A percentile compares a stretch with the other conserved stretches of the same genome.
These are phyloP conservation scores for Cavenderia fasciculata DNA, from an alignment of 78 protist genomes.

Conservation along the genomic window DNA sequence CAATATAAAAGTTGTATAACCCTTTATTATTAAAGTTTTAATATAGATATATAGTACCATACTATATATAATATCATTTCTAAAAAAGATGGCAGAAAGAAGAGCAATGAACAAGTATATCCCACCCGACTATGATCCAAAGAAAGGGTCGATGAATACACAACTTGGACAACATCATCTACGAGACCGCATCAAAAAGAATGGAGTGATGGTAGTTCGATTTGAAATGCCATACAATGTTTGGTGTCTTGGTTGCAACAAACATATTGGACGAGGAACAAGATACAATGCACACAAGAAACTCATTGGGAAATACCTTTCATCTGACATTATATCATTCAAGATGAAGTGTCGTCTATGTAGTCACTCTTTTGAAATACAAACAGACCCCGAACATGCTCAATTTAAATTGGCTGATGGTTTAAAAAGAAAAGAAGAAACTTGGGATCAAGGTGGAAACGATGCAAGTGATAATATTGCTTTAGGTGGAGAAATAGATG, in stretches of 20 bases:
- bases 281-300: slow-evolving; percentile 95
- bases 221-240: slow-evolving; percentile 94
- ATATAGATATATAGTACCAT: too few relatives aligned
- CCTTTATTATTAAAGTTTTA: too few relatives aligned
- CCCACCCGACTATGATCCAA: slow-evolving; percentile 91
- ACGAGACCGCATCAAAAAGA: slow-evolving; percentile 84
- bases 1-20: too few relatives aligned
- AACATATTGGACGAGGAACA: slow-evolving; percentile 90
- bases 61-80: too few relatives aligned
- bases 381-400: slow-evolving; percentile 88
- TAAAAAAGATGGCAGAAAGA: too few relatives aligned
- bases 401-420: slow-evolving; percentile 73
- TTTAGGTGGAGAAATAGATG: too few relatives aligned
- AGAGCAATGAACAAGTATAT: slow-evolving; percentile 87
- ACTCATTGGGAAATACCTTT: slow-evolving; percentile 80
- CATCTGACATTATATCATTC: slow-evolving; percentile 84
- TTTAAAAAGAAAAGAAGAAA: slow-evolving; percentile 25
- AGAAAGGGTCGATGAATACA: slow-evolving; percentile 83
- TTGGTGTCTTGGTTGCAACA: slow-evolving; percentile 84
- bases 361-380: slow-evolving; percentile 70
- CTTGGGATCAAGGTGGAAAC: slow-evolving; percentile 13
- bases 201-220: slow-evolving; percentile 84
- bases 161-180: slow-evolving; percentile 83
- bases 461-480: background rate
- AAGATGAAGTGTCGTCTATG: slow-evolving; percentile 86